These are phyloP conservation scores for Acanthochlamys bracteata DNA, from an alignment of 106 monocot species.

Conservation along the genomic window DNA sequence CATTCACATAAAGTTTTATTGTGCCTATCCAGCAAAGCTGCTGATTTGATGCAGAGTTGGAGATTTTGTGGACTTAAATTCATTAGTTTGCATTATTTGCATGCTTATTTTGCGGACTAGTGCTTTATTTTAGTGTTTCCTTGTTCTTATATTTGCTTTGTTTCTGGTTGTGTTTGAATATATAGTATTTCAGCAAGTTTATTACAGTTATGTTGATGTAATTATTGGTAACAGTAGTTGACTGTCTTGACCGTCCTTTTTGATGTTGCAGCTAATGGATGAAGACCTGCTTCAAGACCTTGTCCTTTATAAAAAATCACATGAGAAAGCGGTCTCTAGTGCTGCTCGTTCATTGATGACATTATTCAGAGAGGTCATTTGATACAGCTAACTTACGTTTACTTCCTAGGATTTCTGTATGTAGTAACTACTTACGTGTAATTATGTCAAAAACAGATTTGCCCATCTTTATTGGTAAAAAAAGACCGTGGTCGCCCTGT, in stretches of 20 bases:
- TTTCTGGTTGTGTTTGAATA: no score
- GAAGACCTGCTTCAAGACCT: constrained; percentile 99
- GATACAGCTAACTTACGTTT: not conserved
- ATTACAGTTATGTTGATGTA: no score
- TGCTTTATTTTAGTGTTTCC: no score
- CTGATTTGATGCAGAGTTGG: no score
- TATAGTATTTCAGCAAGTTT: no score
- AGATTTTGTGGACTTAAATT: no score
- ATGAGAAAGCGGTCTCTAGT: constrained; percentile 87
- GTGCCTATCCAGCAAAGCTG: no score
- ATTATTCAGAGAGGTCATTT: constrained; percentile 82
- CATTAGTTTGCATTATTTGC: no score
- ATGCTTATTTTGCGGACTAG: no score
- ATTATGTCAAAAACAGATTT: constrained; percentile 38
- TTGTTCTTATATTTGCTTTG: no score
- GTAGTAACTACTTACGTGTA: not conserved
- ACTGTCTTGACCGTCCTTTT: not conserved
- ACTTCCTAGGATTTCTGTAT: not conserved
- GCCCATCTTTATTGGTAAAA: constrained; percentile 83
- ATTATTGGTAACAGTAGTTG: not conserved
- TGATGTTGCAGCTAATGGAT: constrained; percentile 60
- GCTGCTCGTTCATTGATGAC: constrained; percentile 90
- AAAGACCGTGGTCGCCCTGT: constrained; percentile 86
- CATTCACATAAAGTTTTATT: no score
- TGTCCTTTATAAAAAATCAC: constrained; percentile 90